A percentile compares a stretch with the other conserved stretches of the same genome.
Conservation (phyloP, 2,329 filamentous ascomycete species). For the Colletotrichum neosansevieriae region DNA sequence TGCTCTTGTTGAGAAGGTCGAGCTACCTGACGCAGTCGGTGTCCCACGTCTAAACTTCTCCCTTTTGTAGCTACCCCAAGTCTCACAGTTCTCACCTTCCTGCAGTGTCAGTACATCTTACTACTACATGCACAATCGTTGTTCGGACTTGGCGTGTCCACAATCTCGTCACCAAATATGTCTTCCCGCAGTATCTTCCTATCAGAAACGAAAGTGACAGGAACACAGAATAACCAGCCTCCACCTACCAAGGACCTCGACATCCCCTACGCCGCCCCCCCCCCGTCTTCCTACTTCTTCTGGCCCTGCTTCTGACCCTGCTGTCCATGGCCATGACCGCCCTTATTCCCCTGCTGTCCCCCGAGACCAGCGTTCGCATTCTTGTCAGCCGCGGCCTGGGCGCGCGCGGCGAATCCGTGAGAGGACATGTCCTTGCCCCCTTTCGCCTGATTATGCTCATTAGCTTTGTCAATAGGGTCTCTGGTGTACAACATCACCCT, state of each 20-base stretch:
- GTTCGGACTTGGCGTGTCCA: no score
- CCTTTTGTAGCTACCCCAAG: no score
- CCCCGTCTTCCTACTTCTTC: conserved; percentile 15
- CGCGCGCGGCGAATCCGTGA: conserved; percentile 5
- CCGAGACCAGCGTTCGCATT: conserved; percentile 12
- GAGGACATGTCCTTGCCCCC: conserved; percentile 11
- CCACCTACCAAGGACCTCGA: neutral
- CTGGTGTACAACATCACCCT: neutral
- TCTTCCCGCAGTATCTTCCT: no score
- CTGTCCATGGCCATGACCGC: conserved; percentile 7
- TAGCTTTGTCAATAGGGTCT: neutral
- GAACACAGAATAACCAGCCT: no score
- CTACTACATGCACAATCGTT: no score
- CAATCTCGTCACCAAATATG: no score
- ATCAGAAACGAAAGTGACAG: no score
- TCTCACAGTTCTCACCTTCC: no score
- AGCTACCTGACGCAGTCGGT: no score
- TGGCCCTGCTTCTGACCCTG: conserved; percentile 29
- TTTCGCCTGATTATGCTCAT: neutral
- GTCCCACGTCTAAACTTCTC: no score
- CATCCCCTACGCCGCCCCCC: fast-evolving
- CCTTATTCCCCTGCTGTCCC: conserved; percentile 1
- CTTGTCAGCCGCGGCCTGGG: conserved; percentile 18
- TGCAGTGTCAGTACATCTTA: no score
- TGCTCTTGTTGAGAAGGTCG: no score